A percentile compares a stretch with the other conserved stretches of the same genome.
These are phyloP conservation scores for Globisporangium parvum DNA, from an alignment of 352 stramenopile species.

Conservation along the genomic window DNA sequence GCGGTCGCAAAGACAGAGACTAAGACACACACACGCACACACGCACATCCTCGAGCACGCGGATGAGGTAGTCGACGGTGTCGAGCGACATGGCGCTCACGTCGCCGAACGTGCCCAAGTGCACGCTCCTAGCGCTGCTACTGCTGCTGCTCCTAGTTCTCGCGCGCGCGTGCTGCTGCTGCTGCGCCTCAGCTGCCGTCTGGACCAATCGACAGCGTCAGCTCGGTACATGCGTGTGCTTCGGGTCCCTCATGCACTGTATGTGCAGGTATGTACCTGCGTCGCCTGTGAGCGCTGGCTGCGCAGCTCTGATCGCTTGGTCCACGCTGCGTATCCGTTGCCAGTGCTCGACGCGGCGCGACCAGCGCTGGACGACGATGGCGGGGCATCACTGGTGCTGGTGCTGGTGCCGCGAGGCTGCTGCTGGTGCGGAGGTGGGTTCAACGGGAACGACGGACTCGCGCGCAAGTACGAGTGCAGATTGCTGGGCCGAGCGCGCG, in stretches of 20 bases:
- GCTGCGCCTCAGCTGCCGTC: not conserved
- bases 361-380: not conserved
- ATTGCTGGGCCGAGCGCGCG: slow-evolving; percentile 38
- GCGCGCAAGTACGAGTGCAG: slow-evolving; percentile 25
- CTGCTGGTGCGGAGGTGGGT: slow-evolving; percentile 11
- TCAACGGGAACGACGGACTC: slow-evolving; percentile 30
- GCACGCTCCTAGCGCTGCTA: slow-evolving; percentile 5
- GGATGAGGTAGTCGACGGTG: slow-evolving; percentile 65
- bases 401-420: slow-evolving; percentile 5
- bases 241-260: not conserved
- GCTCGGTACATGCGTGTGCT: too few species aligned
- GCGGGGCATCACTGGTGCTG: slow-evolving; percentile 7
- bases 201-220: not conserved
- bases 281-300: slow-evolving; percentile 20
- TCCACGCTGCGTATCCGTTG: slow-evolving; percentile 3
- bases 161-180: not conserved
- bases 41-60: slow-evolving; percentile 55
- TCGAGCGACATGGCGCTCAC: slow-evolving; percentile 48
- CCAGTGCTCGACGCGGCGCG: not conserved
- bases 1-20: not conserved
- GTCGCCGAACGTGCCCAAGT: slow-evolving; percentile 36
- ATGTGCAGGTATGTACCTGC: slow-evolving; percentile 13
- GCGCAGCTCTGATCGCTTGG: slow-evolving; percentile 4
- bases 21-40: not conserved
- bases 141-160: too few species aligned